phyloP scores from a whole-genome alignment of 1,139 yeast species.

The Citeromyces siamensis region DNA sequence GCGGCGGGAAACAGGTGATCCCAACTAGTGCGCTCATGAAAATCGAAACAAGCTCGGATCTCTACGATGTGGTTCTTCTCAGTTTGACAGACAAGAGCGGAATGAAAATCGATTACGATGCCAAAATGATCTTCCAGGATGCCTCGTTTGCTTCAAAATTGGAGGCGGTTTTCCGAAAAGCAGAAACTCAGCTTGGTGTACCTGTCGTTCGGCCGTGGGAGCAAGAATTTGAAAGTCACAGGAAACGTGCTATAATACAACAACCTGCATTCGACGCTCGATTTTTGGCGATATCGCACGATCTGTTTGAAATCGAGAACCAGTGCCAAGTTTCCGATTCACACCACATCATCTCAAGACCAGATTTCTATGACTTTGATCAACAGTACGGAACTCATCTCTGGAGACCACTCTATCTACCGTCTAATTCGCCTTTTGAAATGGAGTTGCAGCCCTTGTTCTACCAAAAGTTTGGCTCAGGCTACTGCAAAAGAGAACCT shows the following conservation, averaged over 20 bases:
- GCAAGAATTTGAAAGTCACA: no score
- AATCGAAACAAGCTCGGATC: neutral
- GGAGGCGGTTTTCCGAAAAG: neutral
- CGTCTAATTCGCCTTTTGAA: neutral
- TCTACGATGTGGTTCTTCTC: neutral
- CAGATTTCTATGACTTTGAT: conserved; percentile 1
- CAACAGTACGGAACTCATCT: conserved; percentile 1
- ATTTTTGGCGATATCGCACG: neutral
- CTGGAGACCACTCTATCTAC: conserved; percentile 8
- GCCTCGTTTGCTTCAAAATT: neutral
- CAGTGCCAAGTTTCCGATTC: neutral
- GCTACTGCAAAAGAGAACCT: conserved; percentile 9
- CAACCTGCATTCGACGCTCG: neutral
- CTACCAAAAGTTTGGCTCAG: neutral
- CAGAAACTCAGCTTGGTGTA: neutral
- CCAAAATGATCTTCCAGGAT: neutral
- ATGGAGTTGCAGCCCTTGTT: neutral
- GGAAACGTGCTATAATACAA: neutral
- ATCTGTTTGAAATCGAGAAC: conserved; percentile 1
- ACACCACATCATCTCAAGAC: neutral
- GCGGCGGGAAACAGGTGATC: neutral
- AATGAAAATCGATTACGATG: neutral
- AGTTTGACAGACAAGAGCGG: neutral
- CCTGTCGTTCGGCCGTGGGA: neutral
- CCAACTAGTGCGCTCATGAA: neutral